Conservation (phyloP, 2,329 filamentous ascomycete genomes). For the Fusarium kyushuense region DNA sequence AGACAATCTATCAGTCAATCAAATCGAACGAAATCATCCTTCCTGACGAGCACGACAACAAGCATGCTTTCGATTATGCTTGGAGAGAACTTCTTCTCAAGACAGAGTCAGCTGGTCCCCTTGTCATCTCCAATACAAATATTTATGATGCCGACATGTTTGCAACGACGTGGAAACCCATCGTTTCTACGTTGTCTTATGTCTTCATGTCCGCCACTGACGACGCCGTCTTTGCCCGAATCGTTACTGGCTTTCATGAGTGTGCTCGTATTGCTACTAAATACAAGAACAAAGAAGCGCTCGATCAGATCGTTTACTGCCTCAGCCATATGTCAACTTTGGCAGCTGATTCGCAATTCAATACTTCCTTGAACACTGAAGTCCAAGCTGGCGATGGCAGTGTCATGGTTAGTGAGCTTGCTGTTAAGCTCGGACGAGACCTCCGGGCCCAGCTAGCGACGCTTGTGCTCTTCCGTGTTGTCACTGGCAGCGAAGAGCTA, state of each 20-base stretch:
- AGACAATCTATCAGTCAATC: constrained; percentile 91
- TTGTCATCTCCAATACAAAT: constrained; percentile 88
- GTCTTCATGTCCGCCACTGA: constrained; percentile 99
- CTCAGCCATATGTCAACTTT: constrained; percentile 92
- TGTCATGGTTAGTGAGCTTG: constrained; percentile 98
- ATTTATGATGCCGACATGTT: constrained; percentile 99
- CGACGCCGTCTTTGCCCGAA: constrained; percentile 91
- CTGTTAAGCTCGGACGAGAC: constrained; percentile 93
- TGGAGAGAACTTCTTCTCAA: constrained; percentile 96
- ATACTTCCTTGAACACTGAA: constrained; percentile 92
- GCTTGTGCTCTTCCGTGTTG: constrained; percentile 92
- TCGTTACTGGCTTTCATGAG: constrained; percentile 95
- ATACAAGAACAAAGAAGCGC: constrained; percentile 83
- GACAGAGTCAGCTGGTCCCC: constrained; percentile 77
- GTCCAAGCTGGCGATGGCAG: constrained; percentile 91
- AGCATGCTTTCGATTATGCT: constrained; percentile 95
- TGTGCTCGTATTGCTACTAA: constrained; percentile 92
- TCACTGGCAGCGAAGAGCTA: constrained; percentile 84
- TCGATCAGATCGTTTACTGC: constrained; percentile 93
- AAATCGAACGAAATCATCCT: constrained; percentile 94
- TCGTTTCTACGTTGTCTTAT: constrained; percentile 94
- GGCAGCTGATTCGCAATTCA: constrained; percentile 79
- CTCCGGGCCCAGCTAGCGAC: constrained; percentile 94
- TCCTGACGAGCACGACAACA: constrained; percentile 96
- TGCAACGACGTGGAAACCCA: constrained; percentile 92